These are phyloP conservation scores for Bipolaris cookei DNA, from an alignment of 2,329 filamentous ascomycete genomes.

Conservation along the genomic window DNA sequence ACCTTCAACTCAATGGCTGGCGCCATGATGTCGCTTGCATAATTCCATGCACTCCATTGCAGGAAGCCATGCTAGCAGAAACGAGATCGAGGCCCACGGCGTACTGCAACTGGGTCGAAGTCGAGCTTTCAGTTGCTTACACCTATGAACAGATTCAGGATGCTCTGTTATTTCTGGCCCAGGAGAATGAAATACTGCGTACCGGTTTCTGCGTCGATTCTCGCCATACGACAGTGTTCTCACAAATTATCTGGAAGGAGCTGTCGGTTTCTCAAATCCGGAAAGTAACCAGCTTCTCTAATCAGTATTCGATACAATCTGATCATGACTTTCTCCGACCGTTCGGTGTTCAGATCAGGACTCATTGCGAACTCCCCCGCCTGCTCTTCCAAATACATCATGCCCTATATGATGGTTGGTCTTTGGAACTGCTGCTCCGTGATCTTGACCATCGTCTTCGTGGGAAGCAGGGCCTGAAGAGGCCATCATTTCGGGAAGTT, in stretches of 20 bases:
- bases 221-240: constrained; percentile 56
- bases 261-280: constrained; percentile 57
- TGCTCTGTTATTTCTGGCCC: constrained; percentile 30
- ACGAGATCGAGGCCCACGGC: constrained; percentile 64
- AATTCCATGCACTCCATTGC: constrained; percentile 72
- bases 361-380: constrained; percentile 17
- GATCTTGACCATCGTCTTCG: constrained; percentile 66
- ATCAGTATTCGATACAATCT: constrained; percentile 48
- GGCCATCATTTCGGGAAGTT: constrained; percentile 69
- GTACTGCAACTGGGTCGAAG: constrained; percentile 80
- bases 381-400: constrained; percentile 72
- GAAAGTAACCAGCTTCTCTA: constrained; percentile 49
- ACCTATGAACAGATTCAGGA: constrained; percentile 50
- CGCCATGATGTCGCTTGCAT: constrained; percentile 43
- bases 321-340: constrained; percentile 61
- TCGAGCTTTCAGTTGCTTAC: constrained; percentile 59
- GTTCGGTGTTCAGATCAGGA: constrained; percentile 64
- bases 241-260: constrained; percentile 68
- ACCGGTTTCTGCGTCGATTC: constrained; percentile 69
- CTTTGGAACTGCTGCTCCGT: constrained; percentile 73
- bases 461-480: constrained; percentile 34
- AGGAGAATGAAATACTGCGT: constrained; percentile 70
- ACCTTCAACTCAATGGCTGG: constrained; percentile 22
- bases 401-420: constrained; percentile 93
- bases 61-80: constrained; percentile 81